Conservation (phyloP, 306 rosid genomes). For the Alnus rubra region DNA sequence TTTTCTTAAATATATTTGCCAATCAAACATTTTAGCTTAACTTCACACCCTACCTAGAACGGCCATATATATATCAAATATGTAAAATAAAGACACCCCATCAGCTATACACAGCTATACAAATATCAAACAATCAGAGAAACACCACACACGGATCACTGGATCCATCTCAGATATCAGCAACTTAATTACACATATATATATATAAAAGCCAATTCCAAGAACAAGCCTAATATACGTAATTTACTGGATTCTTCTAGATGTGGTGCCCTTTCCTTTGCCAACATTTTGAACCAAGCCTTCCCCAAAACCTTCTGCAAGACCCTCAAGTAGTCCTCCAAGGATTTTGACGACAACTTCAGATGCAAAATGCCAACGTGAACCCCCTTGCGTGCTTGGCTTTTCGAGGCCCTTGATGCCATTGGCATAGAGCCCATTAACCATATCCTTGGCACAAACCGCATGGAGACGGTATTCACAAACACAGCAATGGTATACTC, state of each 20-base stretch:
- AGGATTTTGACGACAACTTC: constrained; percentile 74
- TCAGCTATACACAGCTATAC: neutral
- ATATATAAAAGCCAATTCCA: neutral
- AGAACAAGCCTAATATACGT: neutral
- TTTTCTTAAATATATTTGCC: neutral
- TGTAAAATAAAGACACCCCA: neutral
- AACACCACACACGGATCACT: neutral
- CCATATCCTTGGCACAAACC: constrained; percentile 62
- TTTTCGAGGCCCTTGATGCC: constrained; percentile 50
- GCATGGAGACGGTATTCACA: constrained; percentile 78
- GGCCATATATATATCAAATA: no score
- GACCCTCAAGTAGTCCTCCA: constrained; percentile 74
- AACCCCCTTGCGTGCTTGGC: constrained; percentile 43
- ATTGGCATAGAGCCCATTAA: constrained; percentile 69
- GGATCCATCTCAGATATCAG: neutral
- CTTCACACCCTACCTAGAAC: no score
- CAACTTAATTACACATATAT: neutral
- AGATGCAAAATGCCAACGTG: constrained; percentile 66
- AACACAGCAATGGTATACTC: constrained; percentile 62
- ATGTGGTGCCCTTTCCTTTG: constrained; percentile 36
- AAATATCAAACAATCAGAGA: neutral
- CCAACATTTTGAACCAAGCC: constrained; percentile 60
- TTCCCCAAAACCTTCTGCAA: constrained; percentile 79
- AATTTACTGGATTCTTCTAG: neutral
- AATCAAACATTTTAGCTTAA: neutral